Percentiles rank a stretch among this genome's conserved stretches.
Evolutionary conservation across 2,329 filamentous ascomycete genomes (phyloP).

Genomic region (Cladosporium halotolerans): DNA sequence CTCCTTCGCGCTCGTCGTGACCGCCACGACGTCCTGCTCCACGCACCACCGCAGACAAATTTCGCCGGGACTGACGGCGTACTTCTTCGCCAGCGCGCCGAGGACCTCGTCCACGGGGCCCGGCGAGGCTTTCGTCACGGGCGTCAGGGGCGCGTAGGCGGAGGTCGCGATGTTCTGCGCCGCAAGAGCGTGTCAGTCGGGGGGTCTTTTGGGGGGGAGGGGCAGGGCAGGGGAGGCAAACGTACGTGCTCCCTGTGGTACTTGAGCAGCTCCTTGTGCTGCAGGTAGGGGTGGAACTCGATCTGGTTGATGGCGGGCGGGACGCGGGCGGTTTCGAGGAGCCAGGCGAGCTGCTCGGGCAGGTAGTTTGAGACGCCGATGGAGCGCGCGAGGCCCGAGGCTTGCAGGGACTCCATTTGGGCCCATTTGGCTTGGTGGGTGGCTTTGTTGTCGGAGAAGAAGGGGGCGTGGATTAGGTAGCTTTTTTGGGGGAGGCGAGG

Average conservation of each 20-base stretch:
- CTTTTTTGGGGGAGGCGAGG: conserved; percentile 26
- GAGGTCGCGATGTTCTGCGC: conserved; percentile 41
- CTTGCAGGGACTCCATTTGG: conserved; percentile 53
- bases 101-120: conserved; percentile 52
- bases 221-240: no score
- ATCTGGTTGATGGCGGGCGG: conserved; percentile 62
- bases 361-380: conserved; percentile 60
- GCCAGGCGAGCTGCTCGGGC: conserved; percentile 48
- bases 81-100: conserved; percentile 51
- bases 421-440: conserved; percentile 55
- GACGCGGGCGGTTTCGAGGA: conserved; percentile 48
- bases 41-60: conserved; percentile 55
- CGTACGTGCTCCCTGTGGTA: conserved; percentile 41
- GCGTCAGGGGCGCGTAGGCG: conserved; percentile 43
- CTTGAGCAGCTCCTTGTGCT: conserved; percentile 52
- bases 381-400: conserved; percentile 51
- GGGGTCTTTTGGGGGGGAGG: not conserved
- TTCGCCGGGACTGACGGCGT: conserved; percentile 52
- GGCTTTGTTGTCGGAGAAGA: conserved; percentile 48
- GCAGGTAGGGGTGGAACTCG: conserved; percentile 63
- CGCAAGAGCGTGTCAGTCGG: not conserved
- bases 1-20: conserved; percentile 58
- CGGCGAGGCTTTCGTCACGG: conserved; percentile 48
- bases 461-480: conserved; percentile 58
- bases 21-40: conserved; percentile 52